A percentile compares a stretch with the other conserved stretches of the same genome.
Evolutionary conservation across 1,139 yeast species (phyloP).

Genomic region (Pneumocystis sp.): DNA sequence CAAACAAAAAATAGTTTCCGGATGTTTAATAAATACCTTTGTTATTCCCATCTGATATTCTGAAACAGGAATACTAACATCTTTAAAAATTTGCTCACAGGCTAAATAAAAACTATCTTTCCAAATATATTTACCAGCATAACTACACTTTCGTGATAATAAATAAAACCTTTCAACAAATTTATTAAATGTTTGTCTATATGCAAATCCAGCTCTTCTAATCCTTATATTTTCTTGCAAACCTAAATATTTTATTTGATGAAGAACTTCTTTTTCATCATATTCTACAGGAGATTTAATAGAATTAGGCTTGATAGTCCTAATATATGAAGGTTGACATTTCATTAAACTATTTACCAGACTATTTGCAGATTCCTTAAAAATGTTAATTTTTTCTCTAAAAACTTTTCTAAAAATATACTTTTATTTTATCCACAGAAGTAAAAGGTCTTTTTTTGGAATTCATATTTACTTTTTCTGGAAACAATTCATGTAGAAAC

Average conservation of each 20-base stretch:
- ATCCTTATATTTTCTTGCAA: conserved; percentile 93
- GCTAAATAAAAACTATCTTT: conserved; percentile 75
- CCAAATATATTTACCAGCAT: conserved; percentile 98
- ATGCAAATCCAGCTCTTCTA: conserved; percentile 97
- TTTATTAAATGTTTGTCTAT: conserved; percentile 90
- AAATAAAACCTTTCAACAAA: conserved; percentile 93
- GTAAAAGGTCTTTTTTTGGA: conserved; percentile 83
- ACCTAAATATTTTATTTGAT: conserved; percentile 92
- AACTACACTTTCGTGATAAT: conserved; percentile 76
- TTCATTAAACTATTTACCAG: conserved; percentile 78
- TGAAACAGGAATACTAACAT: conserved; percentile 61
- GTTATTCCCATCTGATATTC: conserved; percentile 90
- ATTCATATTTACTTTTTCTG: conserved; percentile 57
- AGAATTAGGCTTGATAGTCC: conserved; percentile 96
- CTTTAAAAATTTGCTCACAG: conserved; percentile 57
- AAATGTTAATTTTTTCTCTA: neutral
- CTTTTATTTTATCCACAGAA: conserved; percentile 89
- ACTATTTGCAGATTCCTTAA: conserved; percentile 59
- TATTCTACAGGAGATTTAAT: conserved; percentile 82
- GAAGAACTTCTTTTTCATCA: conserved; percentile 77
- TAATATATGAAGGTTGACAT: conserved; percentile 86
- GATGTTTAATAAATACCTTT: conserved; percentile 92
- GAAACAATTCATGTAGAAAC: conserved; percentile 59
- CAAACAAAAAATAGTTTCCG: conserved; percentile 87
- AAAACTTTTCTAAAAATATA: neutral